Evolutionary conservation across 768 basidiomycete genomes (phyloP).

Genomic region (Clavulina sp.): DNA sequence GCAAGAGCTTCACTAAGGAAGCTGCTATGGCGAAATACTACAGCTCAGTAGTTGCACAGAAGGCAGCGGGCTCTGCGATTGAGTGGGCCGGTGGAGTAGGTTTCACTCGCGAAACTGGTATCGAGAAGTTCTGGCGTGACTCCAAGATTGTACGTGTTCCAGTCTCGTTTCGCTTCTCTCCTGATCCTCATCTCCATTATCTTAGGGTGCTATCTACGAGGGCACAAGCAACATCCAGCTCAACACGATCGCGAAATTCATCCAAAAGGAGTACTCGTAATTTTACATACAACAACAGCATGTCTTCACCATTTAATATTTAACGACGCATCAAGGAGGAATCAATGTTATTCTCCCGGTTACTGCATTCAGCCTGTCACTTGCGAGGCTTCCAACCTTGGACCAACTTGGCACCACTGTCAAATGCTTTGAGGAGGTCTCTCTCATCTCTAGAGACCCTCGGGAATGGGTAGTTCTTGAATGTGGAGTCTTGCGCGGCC

Average conservation of each 20-base stretch:
- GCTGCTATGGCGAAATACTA: conserved; percentile 98
- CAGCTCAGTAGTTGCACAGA: conserved; percentile 75
- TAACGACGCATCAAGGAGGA: too few species aligned
- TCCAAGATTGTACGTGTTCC: conserved; percentile 68
- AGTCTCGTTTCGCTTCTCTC: background rate
- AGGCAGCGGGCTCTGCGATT: conserved; percentile 74
- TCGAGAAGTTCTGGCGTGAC: conserved; percentile 94
- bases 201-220: conserved; percentile 75
- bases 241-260: conserved; percentile 84
- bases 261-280: conserved; percentile 69
- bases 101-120: conserved; percentile 82
- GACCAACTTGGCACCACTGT: too few species aligned
- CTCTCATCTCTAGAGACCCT: too few species aligned
- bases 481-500: too few species aligned
- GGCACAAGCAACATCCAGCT: conserved; percentile 98
- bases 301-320: too few species aligned
- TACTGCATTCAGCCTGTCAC: too few species aligned
- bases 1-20: conserved; percentile 69
- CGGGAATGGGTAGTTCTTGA: too few species aligned
- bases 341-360: too few species aligned
- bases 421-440: too few species aligned
- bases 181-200: background rate
- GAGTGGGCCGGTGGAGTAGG: conserved; percentile 94
- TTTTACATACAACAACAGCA: too few species aligned
- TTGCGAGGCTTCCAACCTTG: too few species aligned